A percentile compares a stretch with the other conserved stretches of the same genome.
These are phyloP conservation scores for Phaeotremella fagi DNA, from an alignment of 768 basidiomycete genomes.

Conservation along the genomic window DNA sequence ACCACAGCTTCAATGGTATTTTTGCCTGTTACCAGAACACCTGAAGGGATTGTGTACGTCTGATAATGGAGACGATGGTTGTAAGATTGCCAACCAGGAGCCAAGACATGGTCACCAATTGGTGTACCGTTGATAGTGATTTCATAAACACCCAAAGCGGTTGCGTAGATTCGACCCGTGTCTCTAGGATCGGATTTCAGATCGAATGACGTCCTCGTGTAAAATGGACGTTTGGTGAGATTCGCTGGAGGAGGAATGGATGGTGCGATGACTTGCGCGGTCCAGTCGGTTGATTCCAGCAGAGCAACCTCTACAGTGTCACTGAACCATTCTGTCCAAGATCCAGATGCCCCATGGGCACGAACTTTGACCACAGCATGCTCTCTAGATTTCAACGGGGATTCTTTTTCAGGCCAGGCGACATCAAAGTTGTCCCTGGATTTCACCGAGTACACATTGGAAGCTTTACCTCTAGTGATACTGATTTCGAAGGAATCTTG, in stretches of 20 bases:
- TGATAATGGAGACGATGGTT: conserved; percentile 36
- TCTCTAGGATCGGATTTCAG: background rate
- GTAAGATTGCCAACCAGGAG: conserved; percentile 43
- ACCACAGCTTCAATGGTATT: conserved; percentile 29
- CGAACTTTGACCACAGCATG: conserved; percentile 18
- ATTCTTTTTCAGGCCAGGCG: conserved; percentile 21
- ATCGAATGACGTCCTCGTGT: conserved; percentile 23
- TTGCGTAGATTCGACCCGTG: conserved; percentile 32
- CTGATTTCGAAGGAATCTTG: conserved; percentile 24
- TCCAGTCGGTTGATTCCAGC: conserved; percentile 27
- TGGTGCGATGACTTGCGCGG: conserved; percentile 7
- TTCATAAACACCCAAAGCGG: conserved; percentile 39
- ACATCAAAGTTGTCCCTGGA: conserved; percentile 24
- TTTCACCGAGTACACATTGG: conserved; percentile 4
- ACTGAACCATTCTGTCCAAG: conserved; percentile 20
- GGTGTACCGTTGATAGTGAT: conserved; percentile 31
- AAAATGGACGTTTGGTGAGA: no score
- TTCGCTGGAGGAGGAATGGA: no score
- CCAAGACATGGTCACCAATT: conserved; percentile 36
- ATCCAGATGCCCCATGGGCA: conserved; percentile 9
- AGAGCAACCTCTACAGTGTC: conserved; percentile 26
- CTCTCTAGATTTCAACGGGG: conserved; percentile 23
- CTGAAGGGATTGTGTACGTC: conserved; percentile 25
- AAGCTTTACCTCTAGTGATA: conserved; percentile 2
- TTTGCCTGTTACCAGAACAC: conserved; percentile 19